Conservation (phyloP, 352 stramenopile species). For the Phytophthora sp. region DNA sequence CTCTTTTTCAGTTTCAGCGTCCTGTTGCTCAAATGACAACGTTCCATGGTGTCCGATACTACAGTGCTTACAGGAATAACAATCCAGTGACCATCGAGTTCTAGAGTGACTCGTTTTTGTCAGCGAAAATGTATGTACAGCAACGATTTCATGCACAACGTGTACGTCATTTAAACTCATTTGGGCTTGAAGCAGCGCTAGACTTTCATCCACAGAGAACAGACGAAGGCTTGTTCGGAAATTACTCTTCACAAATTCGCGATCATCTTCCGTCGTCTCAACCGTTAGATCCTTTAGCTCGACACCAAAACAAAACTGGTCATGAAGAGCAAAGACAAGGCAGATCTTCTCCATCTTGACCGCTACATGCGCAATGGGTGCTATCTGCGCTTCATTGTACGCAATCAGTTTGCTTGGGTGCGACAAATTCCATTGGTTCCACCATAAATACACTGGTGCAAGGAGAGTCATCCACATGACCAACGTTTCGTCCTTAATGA, state of each 20-base stretch:
- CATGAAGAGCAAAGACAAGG: conserved; percentile 62
- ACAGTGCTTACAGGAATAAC: conserved; percentile 56
- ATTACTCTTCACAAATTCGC: conserved; percentile 39
- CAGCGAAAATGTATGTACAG: conserved; percentile 36
- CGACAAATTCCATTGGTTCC: conserved; percentile 79
- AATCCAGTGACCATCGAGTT: conserved; percentile 50
- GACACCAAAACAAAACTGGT: conserved; percentile 63
- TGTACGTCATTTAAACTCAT: conserved; percentile 24
- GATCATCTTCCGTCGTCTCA: conserved; percentile 40
- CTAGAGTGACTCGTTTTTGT: conserved; percentile 59
- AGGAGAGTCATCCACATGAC: conserved; percentile 82
- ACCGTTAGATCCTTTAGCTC: conserved; percentile 44
- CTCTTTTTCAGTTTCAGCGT: conserved; percentile 35
- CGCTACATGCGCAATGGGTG: conserved; percentile 68
- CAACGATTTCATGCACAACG: conserved; percentile 50
- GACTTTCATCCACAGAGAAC: conserved; percentile 42
- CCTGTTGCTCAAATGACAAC: conserved; percentile 25
- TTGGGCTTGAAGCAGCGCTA: conserved; percentile 37
- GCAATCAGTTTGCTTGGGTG: conserved; percentile 67
- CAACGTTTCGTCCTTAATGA: conserved; percentile 79
- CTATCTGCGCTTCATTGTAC: conserved; percentile 57
- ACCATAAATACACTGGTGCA: conserved; percentile 84
- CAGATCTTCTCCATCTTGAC: conserved; percentile 54
- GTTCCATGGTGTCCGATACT: conserved; percentile 11
- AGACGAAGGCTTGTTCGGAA: conserved; percentile 40